A percentile compares a stretch with the other conserved stretches of the same genome.
Evolutionary conservation across 805 yeast genomes (phyloP).

Genomic region (Monosporozyma servazzii): DNA sequence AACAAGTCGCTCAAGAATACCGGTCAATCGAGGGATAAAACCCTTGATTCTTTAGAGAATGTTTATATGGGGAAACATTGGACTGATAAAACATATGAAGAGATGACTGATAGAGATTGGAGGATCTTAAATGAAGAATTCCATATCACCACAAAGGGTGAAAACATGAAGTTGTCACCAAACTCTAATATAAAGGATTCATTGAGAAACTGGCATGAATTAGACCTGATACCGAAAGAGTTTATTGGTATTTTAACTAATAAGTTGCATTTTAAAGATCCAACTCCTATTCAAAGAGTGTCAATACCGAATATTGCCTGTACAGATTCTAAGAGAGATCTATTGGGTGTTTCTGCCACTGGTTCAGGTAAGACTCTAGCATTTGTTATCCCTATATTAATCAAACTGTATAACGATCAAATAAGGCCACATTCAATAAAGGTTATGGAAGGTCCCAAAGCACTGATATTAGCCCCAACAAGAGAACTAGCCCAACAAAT

Average conservation of each 20-base stretch:
- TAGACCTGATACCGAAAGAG: conserved; percentile 35
- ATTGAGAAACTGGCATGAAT: conserved; percentile 65
- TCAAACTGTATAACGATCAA: conserved; percentile 42
- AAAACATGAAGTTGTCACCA: neutral
- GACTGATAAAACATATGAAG: conserved; percentile 52
- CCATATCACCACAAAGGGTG: conserved; percentile 48
- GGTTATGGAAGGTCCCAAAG: conserved; percentile 55
- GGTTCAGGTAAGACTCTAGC: conserved; percentile 94
- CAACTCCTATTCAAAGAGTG: conserved; percentile 89
- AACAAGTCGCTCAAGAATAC: neutral
- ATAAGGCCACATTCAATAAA: conserved; percentile 38
- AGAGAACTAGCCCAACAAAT: conserved; percentile 90
- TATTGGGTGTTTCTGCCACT: conserved; percentile 78
- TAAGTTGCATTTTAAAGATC: conserved; percentile 45
- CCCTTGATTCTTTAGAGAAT: conserved; percentile 8
- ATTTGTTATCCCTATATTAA: conserved; percentile 62
- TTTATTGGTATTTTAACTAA: conserved; percentile 32
- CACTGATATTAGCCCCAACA: conserved; percentile 79
- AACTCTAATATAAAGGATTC: conserved; percentile 35
- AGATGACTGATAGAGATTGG: conserved; percentile 86
- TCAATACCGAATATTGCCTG: conserved; percentile 58
- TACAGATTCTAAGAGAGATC: conserved; percentile 23
- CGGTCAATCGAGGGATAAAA: neutral
- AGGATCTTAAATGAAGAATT: conserved; percentile 73
- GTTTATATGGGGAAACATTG: conserved; percentile 38